Conservation (phyloP, 108 stramenopile species). For the Cyclostephanos invisitatus region DNA sequence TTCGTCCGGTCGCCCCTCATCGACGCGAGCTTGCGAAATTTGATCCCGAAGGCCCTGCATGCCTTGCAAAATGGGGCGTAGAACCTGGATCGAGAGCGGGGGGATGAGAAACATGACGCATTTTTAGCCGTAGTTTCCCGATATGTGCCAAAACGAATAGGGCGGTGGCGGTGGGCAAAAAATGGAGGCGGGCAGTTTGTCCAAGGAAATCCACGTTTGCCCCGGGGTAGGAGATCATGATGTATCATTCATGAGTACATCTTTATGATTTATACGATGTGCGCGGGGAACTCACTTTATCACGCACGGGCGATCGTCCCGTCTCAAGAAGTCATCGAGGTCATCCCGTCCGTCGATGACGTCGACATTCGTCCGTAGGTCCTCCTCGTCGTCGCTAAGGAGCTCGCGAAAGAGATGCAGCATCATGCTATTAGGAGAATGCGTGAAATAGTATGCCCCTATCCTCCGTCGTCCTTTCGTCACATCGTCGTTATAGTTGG, state of each 20-base stretch:
- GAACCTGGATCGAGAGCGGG: constrained; percentile 18
- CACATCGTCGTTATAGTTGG: too few relatives aligned
- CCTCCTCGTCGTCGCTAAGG: constrained; percentile 31
- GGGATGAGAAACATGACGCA: too few relatives aligned
- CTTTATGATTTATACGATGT: neutral
- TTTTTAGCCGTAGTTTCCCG: too few relatives aligned
- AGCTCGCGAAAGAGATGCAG: constrained; percentile 36
- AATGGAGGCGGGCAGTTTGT: neutral
- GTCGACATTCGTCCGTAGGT: constrained; percentile 27
- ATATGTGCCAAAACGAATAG: too few relatives aligned
- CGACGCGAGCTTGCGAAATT: constrained; percentile 38
- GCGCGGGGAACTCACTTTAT: constrained; percentile 24
- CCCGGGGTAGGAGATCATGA: too few relatives aligned
- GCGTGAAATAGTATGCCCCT: too few relatives aligned
- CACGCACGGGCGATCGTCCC: constrained; percentile 37
- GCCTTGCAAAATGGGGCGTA: constrained; percentile 46
- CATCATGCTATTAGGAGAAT: neutral
- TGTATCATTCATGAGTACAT: too few relatives aligned
- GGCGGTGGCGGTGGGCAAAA: too few relatives aligned
- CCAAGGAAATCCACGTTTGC: neutral
- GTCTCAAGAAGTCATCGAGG: constrained; percentile 27
- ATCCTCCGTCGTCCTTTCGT: too few relatives aligned
- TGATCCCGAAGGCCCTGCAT: constrained; percentile 44
- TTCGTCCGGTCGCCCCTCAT: constrained; percentile 39
- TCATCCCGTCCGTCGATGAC: constrained; percentile 28